Conservation (phyloP, 208 protist genomes). For the Jaenimonas drosophilae region DNA sequence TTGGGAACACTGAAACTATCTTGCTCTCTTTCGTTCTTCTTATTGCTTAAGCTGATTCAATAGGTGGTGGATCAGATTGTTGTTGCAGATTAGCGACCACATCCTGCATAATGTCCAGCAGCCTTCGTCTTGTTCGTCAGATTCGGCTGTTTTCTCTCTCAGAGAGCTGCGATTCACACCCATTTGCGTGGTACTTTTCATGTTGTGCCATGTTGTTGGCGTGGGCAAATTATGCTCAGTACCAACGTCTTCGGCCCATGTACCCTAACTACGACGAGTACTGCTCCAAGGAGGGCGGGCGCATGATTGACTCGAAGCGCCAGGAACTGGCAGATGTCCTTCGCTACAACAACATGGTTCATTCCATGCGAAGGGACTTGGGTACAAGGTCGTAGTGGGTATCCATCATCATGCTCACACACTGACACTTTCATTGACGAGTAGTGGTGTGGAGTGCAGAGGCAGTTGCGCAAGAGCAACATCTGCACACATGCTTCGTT, state of each 20-base stretch:
- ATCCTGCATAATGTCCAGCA: too few relatives aligned
- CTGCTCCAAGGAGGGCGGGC: constrained; percentile 36
- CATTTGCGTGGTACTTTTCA: constrained; percentile 45
- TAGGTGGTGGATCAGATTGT: too few relatives aligned
- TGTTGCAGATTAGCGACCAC: too few relatives aligned
- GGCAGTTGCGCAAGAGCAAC: too few relatives aligned
- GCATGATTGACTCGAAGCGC: constrained; percentile 63
- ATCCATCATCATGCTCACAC: constrained; percentile 1
- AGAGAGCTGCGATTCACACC: constrained; percentile 32
- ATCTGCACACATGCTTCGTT: too few relatives aligned
- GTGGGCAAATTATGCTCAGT: constrained; percentile 74
- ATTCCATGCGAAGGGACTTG: constrained; percentile 53
- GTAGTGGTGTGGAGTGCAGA: too few relatives aligned
- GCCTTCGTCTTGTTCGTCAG: too few relatives aligned
- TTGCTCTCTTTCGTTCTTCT: constrained; percentile 3
- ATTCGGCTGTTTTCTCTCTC: constrained; percentile 52
- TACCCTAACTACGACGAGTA: constrained; percentile 60
- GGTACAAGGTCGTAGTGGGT: constrained; percentile 1
- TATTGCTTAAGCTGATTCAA: neutral
- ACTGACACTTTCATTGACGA: too few relatives aligned
- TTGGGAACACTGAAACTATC: too few relatives aligned
- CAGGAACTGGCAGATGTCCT: constrained; percentile 66
- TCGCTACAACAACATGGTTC: constrained; percentile 77
- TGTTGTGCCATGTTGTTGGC: constrained; percentile 27
- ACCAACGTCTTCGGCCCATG: constrained; percentile 53